These are phyloP conservation scores for Epithele typhae DNA, from an alignment of 768 basidiomycete genomes.

Conservation along the genomic window DNA sequence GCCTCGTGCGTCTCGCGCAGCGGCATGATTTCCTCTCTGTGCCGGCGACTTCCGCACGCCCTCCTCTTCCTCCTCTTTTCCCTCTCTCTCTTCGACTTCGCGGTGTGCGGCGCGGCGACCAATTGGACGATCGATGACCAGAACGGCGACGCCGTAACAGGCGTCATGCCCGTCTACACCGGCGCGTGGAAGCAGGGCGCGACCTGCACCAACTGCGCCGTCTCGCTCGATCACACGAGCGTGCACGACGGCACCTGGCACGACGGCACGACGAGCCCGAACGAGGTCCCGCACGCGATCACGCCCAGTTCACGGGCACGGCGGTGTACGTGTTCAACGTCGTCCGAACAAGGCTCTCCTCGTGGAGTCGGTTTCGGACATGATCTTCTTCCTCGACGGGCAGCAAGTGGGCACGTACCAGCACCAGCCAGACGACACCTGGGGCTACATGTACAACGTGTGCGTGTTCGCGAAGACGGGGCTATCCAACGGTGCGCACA, in stretches of 20 bases:
- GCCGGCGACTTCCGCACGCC: too few relatives aligned
- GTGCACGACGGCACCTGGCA: constrained; percentile 8
- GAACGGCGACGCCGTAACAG: background rate
- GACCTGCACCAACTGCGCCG: background rate
- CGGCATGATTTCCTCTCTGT: too few relatives aligned
- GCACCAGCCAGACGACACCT: background rate
- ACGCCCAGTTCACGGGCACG: constrained; percentile 1
- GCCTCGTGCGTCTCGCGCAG: too few relatives aligned
- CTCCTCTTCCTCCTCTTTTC: too few relatives aligned
- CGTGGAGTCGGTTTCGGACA: background rate
- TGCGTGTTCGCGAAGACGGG: background rate
- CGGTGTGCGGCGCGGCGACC: background rate
- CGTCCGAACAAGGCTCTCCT: background rate
- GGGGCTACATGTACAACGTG: constrained; percentile 1
- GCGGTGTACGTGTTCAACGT: constrained; percentile 6
- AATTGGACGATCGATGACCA: background rate
- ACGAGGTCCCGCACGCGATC: background rate
- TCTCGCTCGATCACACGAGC: background rate
- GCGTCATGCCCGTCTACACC: background rate
- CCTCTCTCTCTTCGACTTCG: too few relatives aligned
- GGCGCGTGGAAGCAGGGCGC: constrained; percentile 7
- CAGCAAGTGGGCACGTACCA: background rate
- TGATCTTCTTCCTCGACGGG: constrained; percentile 8
- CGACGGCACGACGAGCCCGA: constrained; percentile 2
- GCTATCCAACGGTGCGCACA: background rate